phyloP scores from a whole-genome alignment of 1,139 yeast species.

The Blastobotrys serpentis region DNA sequence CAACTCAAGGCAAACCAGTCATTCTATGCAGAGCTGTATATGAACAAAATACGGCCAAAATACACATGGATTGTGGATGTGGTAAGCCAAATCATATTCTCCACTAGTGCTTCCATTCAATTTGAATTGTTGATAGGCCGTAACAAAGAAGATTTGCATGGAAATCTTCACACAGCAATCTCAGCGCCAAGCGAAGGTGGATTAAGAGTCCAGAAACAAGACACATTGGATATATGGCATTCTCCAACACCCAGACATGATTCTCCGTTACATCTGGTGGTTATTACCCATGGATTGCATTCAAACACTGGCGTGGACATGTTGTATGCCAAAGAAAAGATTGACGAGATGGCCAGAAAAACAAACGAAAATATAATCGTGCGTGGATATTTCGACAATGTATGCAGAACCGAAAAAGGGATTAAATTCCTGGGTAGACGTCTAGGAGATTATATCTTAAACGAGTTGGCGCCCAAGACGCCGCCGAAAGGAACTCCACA shows the following conservation, averaged over 20 bases:
- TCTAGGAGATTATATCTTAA: slow-evolving; percentile 72
- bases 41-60: slow-evolving; percentile 46
- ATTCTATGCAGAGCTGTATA: slow-evolving; percentile 50
- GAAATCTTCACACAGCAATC: slow-evolving; percentile 17
- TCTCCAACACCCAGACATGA: slow-evolving; percentile 48
- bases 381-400: slow-evolving; percentile 80
- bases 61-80: slow-evolving; percentile 84
- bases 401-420: slow-evolving; percentile 88
- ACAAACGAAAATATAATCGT: slow-evolving; percentile 67
- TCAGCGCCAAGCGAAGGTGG: slow-evolving; percentile 7
- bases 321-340: slow-evolving; percentile 78
- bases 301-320: slow-evolving; percentile 88
- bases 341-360: slow-evolving; percentile 52
- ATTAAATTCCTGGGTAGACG: slow-evolving; percentile 80
- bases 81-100: slow-evolving; percentile 80
- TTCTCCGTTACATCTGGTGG: slow-evolving; percentile 65
- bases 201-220: slow-evolving; percentile 51
- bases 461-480: slow-evolving; percentile 48
- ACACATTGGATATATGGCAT: slow-evolving; percentile 76
- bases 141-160: slow-evolving; percentile 44
- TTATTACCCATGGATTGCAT: slow-evolving; percentile 88
- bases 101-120: slow-evolving; percentile 62
- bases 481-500: slow-evolving; percentile 20
- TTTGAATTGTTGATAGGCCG: slow-evolving; percentile 68
- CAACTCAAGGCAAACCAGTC: slow-evolving; percentile 70